These are phyloP conservation scores for Murraya paniculata DNA, from an alignment of 345 rosid species.

Conservation along the genomic window DNA sequence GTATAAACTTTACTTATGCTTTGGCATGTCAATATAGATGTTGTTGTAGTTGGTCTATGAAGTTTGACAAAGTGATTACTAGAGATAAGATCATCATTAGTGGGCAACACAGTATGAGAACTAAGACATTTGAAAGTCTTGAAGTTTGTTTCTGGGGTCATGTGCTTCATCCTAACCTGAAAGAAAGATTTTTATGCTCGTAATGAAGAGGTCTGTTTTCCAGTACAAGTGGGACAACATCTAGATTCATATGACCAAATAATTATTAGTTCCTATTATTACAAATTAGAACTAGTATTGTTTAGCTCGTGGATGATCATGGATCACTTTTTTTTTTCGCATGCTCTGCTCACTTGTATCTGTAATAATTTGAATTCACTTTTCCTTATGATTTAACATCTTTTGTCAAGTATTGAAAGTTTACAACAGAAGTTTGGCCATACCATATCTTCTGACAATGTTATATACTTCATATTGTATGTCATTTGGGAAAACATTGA, in stretches of 20 bases:
- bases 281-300: background rate
- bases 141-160: background rate
- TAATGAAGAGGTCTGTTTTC: background rate
- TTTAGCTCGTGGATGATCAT: background rate
- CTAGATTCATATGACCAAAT: background rate
- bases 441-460: background rate
- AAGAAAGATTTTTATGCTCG: background rate
- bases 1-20: background rate
- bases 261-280: background rate
- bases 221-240: background rate
- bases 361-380: constrained; percentile 1
- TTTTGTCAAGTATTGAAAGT: background rate
- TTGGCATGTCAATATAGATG: background rate
- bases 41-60: background rate
- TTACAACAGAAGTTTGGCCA: background rate
- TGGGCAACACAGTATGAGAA: background rate
- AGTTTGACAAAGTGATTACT: background rate
- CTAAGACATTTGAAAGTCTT: background rate
- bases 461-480: background rate
- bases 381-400: background rate
- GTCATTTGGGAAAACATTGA: background rate
- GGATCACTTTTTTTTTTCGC: background rate
- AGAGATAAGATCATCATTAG: background rate
- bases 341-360: background rate
- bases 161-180: background rate